A percentile compares a stretch with the other conserved stretches of the same genome.
These are phyloP conservation scores for Musa balbisiana DNA, from an alignment of 202 grass and related monocot species.

Conservation along the genomic window DNA sequence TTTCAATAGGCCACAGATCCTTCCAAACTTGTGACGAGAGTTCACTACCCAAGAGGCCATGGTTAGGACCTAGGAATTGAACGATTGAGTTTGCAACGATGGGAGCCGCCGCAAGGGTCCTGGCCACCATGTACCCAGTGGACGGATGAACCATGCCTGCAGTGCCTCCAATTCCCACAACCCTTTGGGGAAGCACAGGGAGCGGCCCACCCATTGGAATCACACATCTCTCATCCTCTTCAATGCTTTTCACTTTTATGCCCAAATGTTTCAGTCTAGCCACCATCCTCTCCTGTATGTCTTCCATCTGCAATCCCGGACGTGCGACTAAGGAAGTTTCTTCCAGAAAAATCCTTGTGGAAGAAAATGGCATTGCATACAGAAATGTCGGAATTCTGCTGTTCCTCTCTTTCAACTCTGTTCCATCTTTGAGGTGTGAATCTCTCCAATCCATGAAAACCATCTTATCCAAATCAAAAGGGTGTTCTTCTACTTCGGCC, in stretches of 20 bases:
- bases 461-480: slow-evolving; percentile 96
- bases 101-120: slow-evolving; percentile 75
- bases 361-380: slow-evolving; percentile 93
- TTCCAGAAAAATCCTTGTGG: slow-evolving; percentile 80
- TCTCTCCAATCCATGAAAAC: slow-evolving; percentile 99
- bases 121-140: slow-evolving; percentile 94
- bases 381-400: slow-evolving; percentile 72
- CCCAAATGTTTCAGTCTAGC: slow-evolving; percentile 62
- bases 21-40: slow-evolving; percentile 70
- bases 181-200: slow-evolving; percentile 78
- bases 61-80: slow-evolving; percentile 44
- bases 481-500: slow-evolving; percentile 84
- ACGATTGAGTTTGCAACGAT: slow-evolving; percentile 83
- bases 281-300: slow-evolving; percentile 95
- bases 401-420: slow-evolving; percentile 51
- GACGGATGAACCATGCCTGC: slow-evolving; percentile 95
- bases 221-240: slow-evolving; percentile 88
- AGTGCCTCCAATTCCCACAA: slow-evolving; percentile 87
- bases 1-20: slow-evolving; percentile 69
- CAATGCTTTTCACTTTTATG: slow-evolving; percentile 64
- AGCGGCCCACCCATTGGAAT: slow-evolving; percentile 92
- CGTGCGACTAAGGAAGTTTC: slow-evolving; percentile 89
- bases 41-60: slow-evolving; percentile 33
- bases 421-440: slow-evolving; percentile 47
- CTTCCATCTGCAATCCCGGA: slow-evolving; percentile 74